These are phyloP conservation scores for Kodamaea restingae DNA, from an alignment of 805 yeast species.

Conservation along the genomic window DNA sequence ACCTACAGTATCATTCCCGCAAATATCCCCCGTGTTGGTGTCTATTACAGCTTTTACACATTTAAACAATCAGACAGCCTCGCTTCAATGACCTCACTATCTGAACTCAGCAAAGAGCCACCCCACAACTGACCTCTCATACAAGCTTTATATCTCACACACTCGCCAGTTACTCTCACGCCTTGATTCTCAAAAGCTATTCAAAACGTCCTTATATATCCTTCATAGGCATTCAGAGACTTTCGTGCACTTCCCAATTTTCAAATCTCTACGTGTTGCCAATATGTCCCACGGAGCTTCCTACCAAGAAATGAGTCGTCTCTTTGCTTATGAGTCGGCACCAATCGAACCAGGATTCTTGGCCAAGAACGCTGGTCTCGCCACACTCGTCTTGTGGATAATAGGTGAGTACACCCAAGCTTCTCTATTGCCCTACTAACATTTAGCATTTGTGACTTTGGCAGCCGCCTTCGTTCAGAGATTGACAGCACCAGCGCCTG, in stretches of 20 bases:
- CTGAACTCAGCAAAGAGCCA: no score
- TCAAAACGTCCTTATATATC: no score
- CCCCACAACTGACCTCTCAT: no score
- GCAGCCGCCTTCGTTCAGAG: constrained; percentile 27
- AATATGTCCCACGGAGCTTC: constrained; percentile 22
- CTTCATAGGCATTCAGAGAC: no score
- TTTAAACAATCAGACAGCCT: no score
- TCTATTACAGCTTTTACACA: no score
- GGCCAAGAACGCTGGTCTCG: constrained; percentile 15
- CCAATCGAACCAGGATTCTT: constrained; percentile 22
- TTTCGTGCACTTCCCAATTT: not conserved
- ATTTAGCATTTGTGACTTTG: constrained; percentile 26
- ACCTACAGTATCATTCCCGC: no score
- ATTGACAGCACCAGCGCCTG: constrained; percentile 20
- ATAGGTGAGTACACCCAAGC: constrained; percentile 17
- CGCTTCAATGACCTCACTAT: no score
- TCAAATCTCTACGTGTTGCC: not conserved
- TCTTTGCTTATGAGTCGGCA: constrained; percentile 18
- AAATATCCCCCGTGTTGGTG: no score
- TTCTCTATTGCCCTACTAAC: constrained; percentile 15
- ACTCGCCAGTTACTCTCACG: no score
- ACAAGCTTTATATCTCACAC: no score
- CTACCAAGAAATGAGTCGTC: constrained; percentile 23
- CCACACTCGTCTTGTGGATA: constrained; percentile 21
- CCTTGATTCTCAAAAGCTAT: no score